phyloP scores from a whole-genome alignment of 805 yeast species.

The Kuraishia piskuri region DNA sequence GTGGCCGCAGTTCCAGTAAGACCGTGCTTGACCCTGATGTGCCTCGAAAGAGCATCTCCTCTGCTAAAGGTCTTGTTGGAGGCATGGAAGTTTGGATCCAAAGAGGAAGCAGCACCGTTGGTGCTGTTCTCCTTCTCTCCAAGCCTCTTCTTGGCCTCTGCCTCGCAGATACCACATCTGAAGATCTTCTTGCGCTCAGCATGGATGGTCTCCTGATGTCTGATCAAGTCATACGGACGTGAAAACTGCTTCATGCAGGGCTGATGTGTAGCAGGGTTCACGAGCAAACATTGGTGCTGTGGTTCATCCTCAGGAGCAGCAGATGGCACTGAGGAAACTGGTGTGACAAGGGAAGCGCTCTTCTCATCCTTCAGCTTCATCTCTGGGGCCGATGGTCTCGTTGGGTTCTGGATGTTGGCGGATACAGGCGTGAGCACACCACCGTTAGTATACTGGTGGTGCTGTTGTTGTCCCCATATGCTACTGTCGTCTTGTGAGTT shows the following conservation, averaged over 20 bases:
- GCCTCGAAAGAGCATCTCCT: conserved; percentile 91
- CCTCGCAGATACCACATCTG: conserved; percentile 82
- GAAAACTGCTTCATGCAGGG: conserved; percentile 78
- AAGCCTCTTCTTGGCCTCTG: conserved; percentile 39
- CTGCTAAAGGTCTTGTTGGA: conserved; percentile 72
- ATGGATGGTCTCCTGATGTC: conserved; percentile 96
- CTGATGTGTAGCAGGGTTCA: conserved; percentile 51
- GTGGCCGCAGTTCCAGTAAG: conserved; percentile 57
- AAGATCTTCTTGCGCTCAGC: conserved; percentile 79
- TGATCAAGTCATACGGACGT: conserved; percentile 86
- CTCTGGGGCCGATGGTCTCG: not conserved
- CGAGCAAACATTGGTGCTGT: conserved; percentile 48
- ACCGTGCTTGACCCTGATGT: conserved; percentile 85
- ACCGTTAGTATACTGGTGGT: not conserved
- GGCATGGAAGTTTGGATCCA: conserved; percentile 18
- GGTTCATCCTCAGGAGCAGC: not conserved
- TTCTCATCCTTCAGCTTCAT: not conserved
- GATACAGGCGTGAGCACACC: not conserved
- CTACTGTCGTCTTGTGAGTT: not conserved
- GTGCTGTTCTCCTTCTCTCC: conserved; percentile 13
- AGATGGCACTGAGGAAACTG: not conserved
- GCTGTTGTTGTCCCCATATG: not conserved
- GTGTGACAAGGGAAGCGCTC: not conserved
- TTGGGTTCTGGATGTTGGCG: not conserved
- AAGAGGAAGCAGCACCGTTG: conserved; percentile 12